phyloP scores from a whole-genome alignment of 805 yeast genomes.

The Yarrowia hollandica region DNA sequence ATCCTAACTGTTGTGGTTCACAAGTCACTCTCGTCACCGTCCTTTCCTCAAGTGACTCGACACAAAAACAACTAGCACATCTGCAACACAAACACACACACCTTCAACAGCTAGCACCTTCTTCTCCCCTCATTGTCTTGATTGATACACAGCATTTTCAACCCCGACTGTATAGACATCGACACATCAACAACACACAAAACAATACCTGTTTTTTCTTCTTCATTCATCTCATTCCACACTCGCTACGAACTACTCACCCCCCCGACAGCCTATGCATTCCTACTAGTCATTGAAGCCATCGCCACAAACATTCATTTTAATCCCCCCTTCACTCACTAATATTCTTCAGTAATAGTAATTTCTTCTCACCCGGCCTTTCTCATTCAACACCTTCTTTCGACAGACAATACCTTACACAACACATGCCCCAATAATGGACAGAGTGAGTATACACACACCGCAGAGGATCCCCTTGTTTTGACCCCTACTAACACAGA shows the following conservation, averaged over 20 bases:
- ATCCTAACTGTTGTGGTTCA: conserved; percentile 17
- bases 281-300: conserved; percentile 9
- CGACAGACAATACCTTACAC: not conserved
- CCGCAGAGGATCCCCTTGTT: too few species aligned
- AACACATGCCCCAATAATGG: conserved; percentile 24
- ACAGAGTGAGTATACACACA: conserved; percentile 29
- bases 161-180: not conserved
- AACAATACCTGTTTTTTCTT: not conserved
- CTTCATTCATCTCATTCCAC: not conserved
- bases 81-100: not conserved
- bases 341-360: conserved; percentile 12
- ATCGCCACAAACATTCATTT: conserved; percentile 5
- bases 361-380: not conserved
- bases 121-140: too few species aligned
- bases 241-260: too few species aligned
- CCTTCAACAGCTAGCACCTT: too few species aligned
- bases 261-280: conserved; percentile 27
- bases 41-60: not conserved
- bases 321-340: conserved; percentile 5
- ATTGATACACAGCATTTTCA: too few species aligned
- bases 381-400: not conserved
- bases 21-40: conserved; percentile 2
- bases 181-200: not conserved
- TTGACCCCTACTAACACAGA: conserved; percentile 8
- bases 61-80: too few species aligned